These are phyloP conservation scores for Apium graveolens DNA, from an alignment of 129 eudicot species.

Conservation along the genomic window DNA sequence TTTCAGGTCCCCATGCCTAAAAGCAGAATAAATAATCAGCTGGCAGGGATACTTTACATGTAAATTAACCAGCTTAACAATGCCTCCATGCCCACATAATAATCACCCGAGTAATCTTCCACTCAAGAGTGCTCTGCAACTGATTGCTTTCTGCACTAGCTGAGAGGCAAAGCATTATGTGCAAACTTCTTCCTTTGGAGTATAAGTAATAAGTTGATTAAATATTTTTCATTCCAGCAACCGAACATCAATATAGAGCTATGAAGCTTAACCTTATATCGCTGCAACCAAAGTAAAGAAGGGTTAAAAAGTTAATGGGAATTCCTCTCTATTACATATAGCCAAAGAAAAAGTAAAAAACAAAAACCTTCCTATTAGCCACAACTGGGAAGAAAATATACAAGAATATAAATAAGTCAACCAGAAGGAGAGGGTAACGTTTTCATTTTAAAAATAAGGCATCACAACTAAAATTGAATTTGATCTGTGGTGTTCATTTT, in stretches of 20 bases:
- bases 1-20: background rate
- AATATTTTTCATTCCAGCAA: background rate
- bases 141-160: background rate
- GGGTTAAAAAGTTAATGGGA: background rate
- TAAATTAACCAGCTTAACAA: background rate
- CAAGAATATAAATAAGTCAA: background rate
- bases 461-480: background rate
- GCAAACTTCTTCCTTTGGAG: background rate
- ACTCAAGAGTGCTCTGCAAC: background rate
- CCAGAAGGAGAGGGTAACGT: background rate
- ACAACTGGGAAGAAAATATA: background rate
- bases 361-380: background rate
- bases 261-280: background rate
- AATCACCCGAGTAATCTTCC: background rate
- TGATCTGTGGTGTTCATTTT: background rate
- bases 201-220: background rate
- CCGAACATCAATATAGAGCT: background rate
- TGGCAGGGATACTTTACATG: background rate
- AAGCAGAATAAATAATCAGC: background rate
- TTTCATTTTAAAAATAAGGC: background rate
- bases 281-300: background rate
- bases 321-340: background rate
- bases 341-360: background rate
- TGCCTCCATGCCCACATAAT: background rate
- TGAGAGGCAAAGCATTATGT: background rate